phyloP scores from a whole-genome alignment of 805 yeast species.

The Saturnispora dispora region DNA sequence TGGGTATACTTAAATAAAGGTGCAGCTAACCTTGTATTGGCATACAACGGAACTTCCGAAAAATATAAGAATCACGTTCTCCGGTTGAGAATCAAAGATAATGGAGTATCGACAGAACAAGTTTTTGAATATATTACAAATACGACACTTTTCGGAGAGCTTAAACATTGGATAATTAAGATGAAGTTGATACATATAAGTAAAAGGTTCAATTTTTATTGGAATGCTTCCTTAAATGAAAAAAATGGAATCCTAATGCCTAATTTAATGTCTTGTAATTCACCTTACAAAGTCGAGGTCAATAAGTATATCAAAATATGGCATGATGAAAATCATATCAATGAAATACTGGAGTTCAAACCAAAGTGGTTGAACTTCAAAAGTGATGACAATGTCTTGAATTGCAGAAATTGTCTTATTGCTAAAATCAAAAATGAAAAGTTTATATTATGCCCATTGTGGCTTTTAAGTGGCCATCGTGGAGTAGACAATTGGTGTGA shows the following conservation, averaged over 20 bases:
- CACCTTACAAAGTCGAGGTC: conserved; percentile 5
- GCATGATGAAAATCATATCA: conserved; percentile 8
- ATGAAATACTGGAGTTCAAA: conserved; percentile 33
- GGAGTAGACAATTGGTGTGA: conserved; percentile 29
- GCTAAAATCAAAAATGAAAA: conserved; percentile 24
- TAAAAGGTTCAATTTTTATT: background rate
- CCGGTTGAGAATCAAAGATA: conserved; percentile 29
- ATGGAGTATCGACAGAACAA: conserved; percentile 32
- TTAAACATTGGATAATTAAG: conserved; percentile 15
- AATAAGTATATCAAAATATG: conserved; percentile 22
- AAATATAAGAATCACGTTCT: conserved; percentile 30
- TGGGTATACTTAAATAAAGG: conserved; percentile 42
- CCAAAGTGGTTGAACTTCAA: conserved; percentile 36
- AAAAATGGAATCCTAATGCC: conserved; percentile 22
- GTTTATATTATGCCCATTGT: conserved; percentile 34
- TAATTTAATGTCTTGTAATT: conserved; percentile 14
- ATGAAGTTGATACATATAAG: background rate
- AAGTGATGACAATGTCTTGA: conserved; percentile 13
- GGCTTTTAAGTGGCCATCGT: conserved; percentile 25
- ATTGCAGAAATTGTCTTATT: conserved; percentile 40
- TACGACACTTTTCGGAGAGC: conserved; percentile 5
- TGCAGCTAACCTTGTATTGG: conserved; percentile 39
- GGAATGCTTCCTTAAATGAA: conserved; percentile 9
- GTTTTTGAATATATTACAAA: conserved; percentile 32
- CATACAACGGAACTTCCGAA: conserved; percentile 30